phyloP scores from a whole-genome alignment of 768 basidiomycete genomes.

The Tulasnella sp. region DNA sequence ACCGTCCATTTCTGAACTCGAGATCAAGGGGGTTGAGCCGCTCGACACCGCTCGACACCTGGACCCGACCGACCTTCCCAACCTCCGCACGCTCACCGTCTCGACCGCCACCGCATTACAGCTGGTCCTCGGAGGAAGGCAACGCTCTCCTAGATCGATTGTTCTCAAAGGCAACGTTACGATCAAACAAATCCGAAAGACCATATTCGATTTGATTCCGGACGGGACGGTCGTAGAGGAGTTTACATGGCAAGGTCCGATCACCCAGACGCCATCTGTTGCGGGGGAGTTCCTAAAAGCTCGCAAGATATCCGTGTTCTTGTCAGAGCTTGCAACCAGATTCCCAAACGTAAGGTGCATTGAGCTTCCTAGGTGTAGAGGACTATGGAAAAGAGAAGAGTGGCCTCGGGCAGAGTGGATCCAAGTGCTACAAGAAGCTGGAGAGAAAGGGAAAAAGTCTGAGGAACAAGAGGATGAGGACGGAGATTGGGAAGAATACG shows the following conservation, averaged over 20 bases:
- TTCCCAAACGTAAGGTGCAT: background rate
- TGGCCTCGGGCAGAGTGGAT: background rate
- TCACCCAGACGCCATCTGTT: background rate
- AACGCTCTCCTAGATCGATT: background rate
- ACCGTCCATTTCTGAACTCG: background rate
- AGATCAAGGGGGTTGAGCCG: background rate
- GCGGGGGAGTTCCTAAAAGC: background rate
- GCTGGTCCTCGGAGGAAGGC: background rate
- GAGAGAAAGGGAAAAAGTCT: background rate
- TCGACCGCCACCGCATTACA: background rate
- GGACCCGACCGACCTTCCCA: background rate
- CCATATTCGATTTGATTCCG: background rate
- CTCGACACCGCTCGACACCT: background rate
- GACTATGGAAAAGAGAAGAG: background rate
- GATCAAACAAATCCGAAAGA: background rate
- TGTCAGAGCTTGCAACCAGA: background rate
- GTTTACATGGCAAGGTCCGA: background rate
- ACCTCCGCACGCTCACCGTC: background rate
- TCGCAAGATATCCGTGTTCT: background rate
- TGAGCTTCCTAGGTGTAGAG: background rate
- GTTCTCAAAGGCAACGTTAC: background rate
- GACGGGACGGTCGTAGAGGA: background rate
- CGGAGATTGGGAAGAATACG: too few relatives aligned
- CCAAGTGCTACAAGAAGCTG: background rate
- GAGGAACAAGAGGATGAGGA: background rate